Evolutionary conservation across 179 eudicot genomes (phyloP), one percentile per base, ranked within the genome.

Genomic region (Silene noctiflora): DNA sequence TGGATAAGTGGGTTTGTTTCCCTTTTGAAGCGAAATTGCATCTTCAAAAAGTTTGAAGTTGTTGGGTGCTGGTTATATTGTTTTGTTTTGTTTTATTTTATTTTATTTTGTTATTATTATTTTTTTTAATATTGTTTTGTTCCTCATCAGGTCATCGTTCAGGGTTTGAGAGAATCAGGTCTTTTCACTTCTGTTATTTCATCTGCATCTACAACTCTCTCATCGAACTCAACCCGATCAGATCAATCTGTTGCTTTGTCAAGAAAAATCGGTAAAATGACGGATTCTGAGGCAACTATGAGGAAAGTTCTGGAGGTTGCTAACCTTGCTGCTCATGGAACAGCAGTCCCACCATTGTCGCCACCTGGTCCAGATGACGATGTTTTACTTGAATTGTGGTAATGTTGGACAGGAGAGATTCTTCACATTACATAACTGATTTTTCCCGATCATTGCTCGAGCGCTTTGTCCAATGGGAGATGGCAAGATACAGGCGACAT

Each of bases 131-230:
- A 39, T 3, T 69, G 74, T 63, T 68, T 77, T 63, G 46, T 82
- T 24, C n/a, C 65, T 21, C 73, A 77, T 55, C 83, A 92, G 97
- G 94, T 78, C 39, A 90, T 92, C 65, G 78, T 92, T 79, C 93
- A 90, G 80, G 91, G 96, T 58, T 83, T 92, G 81, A 86, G 90
- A 79, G 97, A 92, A 64, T 84, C 91, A 9, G 93, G 91, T 42
- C 81, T 90, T 29, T 90, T 90, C 73, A 81, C 76, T 76, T 84
- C 91, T 27, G 68, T 89, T 13, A 84, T 92, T 61, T 83, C 85
- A 42, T 87, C 95, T 29, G 90, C 89, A 33, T 84, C 88, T 31
- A 78, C 81, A 69, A 76, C 83, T 20, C 77, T 75, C 71, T 72
- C 87, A 9, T 81, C 82, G 5, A 90, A 90, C 81, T 86, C 90